Evolutionary conservation across 192 early-diverging fungal genomes (phyloP).

Genomic region (Rhizophlyctis rosea): DNA sequence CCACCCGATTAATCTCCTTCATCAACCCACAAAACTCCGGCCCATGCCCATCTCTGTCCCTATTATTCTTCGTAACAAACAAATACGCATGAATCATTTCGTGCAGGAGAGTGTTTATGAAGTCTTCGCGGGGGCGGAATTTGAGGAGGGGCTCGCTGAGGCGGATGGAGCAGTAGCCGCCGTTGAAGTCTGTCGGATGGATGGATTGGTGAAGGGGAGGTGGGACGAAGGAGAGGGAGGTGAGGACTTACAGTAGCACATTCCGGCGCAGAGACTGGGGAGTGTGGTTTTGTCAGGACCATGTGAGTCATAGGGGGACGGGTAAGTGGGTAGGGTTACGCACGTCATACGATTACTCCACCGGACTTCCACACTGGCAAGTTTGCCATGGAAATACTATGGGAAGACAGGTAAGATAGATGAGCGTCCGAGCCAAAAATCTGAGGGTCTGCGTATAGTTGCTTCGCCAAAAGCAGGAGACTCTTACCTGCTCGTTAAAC

Average conservation of each 20-base stretch:
- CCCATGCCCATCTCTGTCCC: slow-evolving; percentile 62
- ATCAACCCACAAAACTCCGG: slow-evolving; percentile 52
- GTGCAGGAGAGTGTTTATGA: slow-evolving; percentile 64
- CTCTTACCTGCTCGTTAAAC: slow-evolving; percentile 44
- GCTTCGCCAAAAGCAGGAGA: too few species aligned
- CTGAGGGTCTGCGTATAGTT: too few species aligned
- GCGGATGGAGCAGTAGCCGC: slow-evolving; percentile 50
- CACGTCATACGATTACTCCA: slow-evolving; percentile 55
- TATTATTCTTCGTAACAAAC: slow-evolving; percentile 54
- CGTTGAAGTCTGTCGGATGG: slow-evolving; percentile 25
- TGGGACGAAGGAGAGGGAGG: background rate
- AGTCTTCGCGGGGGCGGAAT: slow-evolving; percentile 55
- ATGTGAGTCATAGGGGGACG: background rate
- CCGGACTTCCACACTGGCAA: slow-evolving; percentile 54
- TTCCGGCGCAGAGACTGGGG: slow-evolving; percentile 52
- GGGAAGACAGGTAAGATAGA: slow-evolving; percentile 20
- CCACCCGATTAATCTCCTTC: slow-evolving; percentile 48
- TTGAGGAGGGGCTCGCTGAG: slow-evolving; percentile 65
- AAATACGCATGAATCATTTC: slow-evolving; percentile 72
- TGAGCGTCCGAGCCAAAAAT: background rate
- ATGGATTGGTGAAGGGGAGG: background rate
- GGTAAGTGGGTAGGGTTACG: too few species aligned
- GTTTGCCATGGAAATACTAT: slow-evolving; percentile 49
- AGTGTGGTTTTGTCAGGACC: background rate
- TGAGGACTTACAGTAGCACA: slow-evolving; percentile 41